A percentile compares a stretch with the other conserved stretches of the same genome.
These are phyloP conservation scores for Phytophthora boehmeriae DNA, from an alignment of 352 stramenopile genomes.

Conservation along the genomic window DNA sequence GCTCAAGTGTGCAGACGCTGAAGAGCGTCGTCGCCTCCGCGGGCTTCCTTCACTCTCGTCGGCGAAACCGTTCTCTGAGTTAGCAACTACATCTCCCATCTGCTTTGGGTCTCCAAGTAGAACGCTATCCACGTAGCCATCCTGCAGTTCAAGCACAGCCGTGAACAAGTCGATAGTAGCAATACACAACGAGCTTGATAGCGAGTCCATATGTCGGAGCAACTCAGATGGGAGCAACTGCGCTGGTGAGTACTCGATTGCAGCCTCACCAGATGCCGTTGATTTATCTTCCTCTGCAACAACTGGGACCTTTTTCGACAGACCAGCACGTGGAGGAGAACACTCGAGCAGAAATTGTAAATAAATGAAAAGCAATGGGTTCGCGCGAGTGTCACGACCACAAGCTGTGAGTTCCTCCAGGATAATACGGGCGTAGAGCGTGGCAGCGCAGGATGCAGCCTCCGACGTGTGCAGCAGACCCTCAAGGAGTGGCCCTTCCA, in stretches of 20 bases:
- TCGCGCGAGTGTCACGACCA: conserved; percentile 66
- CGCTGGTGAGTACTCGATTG: conserved; percentile 15
- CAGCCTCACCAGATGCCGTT: conserved; percentile 1
- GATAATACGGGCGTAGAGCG: conserved; percentile 79
- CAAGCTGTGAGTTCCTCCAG: conserved; percentile 82
- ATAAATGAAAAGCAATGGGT: conserved; percentile 79
- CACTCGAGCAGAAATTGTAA: conserved; percentile 79
- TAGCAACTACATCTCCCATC: neutral
- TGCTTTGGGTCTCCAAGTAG: conserved; percentile 38
- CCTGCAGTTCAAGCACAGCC: conserved; percentile 69
- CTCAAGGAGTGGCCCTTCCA: conserved; percentile 70
- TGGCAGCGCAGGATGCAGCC: conserved; percentile 61
- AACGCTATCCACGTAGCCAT: conserved; percentile 60
- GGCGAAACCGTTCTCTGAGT: conserved; percentile 14
- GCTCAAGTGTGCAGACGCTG: conserved; percentile 19
- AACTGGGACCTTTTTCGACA: conserved; percentile 8
- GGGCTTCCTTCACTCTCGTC: conserved; percentile 21
- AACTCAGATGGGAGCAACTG: conserved; percentile 70
- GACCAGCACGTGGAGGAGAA: neutral
- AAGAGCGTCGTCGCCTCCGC: conserved; percentile 17
- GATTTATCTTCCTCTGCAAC: conserved; percentile 9
- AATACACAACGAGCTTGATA: conserved; percentile 82
- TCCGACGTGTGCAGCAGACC: conserved; percentile 76
- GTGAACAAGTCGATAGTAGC: conserved; percentile 86
- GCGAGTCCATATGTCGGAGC: conserved; percentile 79